Base-by-base conservation (phyloP, 352 stramenopile genomes). In the Phytophthora ramorum region DNA sequence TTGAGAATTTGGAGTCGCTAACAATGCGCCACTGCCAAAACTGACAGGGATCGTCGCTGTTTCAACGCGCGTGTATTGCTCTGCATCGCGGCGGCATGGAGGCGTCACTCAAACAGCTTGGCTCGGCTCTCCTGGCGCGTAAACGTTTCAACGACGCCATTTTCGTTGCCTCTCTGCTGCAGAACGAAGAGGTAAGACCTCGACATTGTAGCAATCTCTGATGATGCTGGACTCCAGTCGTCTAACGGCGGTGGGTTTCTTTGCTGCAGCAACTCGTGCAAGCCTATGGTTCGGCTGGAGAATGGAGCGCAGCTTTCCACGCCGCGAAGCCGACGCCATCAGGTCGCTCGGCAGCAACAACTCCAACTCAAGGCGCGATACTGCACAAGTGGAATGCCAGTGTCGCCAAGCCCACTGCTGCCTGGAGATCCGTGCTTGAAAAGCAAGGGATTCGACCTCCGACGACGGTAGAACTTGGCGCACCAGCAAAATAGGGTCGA, bases 61-160 rank as follows among this genome's bases (percentile, higher is more conserved):
- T 91, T 22, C 85, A 94, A 46, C 78, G 75, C 0, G 77, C 65
- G 5, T 91, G 78, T 30, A 75, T 78, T 4, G 63, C 69, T 17
- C 53, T 94, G 4, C 46, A 71, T 49, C 78, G 80, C n/a, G 68
- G 60, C 0, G 67, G 66, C 28, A 73, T 72, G 26, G 44, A 65
- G 0, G 14, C 66, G 7, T 16, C 35, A 4, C 69, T 90, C 0
- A 61, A 69, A 2, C 48, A 47, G 5, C 40, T 86, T 0, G 69
- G 71, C 22, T 37, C 56, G 7, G 48, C 28, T 5, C 56, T 78
- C 16, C 22, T 83, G 7, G 26, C 49, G 2, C 50, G 40, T 1
- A 66, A 77, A 14, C 69, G 70, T 2, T 47, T 44, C 10, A 76
- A 81, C 22, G 81, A 93, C 24, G 76, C 75, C 1, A 64, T 87